These are phyloP conservation scores for Aspergillus eucalypticola DNA, from an alignment of 2,329 filamentous ascomycete genomes.

Conservation along the genomic window DNA sequence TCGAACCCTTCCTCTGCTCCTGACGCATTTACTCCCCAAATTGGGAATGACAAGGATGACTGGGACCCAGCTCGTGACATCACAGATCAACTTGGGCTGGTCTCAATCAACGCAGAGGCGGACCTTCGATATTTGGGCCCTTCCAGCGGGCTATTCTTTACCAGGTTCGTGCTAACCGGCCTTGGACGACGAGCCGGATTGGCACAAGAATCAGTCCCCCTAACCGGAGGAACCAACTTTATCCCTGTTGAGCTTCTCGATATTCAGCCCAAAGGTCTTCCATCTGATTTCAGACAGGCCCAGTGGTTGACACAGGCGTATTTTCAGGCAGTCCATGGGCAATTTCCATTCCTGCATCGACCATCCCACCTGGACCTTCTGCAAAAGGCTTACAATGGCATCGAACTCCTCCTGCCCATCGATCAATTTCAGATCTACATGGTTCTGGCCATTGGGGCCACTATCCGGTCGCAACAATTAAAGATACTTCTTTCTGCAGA, in stretches of 20 bases:
- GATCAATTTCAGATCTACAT: neutral
- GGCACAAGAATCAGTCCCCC: no score
- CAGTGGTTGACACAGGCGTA: no score
- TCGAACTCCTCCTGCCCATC: no score
- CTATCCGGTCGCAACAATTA: neutral
- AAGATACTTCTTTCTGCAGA: neutral
- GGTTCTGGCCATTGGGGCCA: neutral
- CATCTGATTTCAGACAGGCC: no score
- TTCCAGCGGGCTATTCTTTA: neutral
- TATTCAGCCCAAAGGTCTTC: no score
- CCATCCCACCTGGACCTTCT: no score
- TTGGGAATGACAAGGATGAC: neutral
- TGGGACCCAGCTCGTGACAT: neutral
- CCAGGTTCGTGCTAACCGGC: neutral
- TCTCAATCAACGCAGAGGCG: neutral
- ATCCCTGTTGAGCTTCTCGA: no score
- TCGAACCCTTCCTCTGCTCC: no score
- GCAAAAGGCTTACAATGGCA: no score
- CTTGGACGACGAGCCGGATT: neutral
- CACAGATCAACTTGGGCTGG: neutral
- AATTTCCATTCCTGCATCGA: no score
- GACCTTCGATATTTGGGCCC: neutral
- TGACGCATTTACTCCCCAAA: neutral
- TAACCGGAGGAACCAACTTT: no score
- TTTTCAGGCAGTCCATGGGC: no score